Evolutionary conservation across 148 eudicot species (phyloP).

Genomic region (Rhododendron williamsianum): DNA sequence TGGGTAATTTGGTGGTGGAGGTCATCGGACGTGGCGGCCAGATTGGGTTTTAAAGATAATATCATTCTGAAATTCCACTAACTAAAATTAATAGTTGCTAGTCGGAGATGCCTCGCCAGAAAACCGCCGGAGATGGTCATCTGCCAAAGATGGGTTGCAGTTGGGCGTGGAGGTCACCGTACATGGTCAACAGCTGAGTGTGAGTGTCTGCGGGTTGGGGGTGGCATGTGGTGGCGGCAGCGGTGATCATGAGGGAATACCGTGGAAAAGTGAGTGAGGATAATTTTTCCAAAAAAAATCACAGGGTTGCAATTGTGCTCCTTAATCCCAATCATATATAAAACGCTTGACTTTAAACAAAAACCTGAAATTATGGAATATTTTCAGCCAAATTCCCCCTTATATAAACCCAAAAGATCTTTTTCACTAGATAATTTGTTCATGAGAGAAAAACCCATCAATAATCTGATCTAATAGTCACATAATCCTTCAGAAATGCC

Average conservation of each 20-base stretch:
- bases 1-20: not conserved
- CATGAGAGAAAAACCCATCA: not conserved
- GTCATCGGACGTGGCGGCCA: not conserved
- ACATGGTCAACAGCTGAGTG: not conserved
- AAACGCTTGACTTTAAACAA: not conserved
- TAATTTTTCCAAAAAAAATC: not conserved
- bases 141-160: too few species aligned
- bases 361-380: not conserved
- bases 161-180: not conserved
- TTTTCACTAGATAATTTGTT: not conserved
- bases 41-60: not conserved
- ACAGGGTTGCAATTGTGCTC: not conserved
- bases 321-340: not conserved
- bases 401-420: not conserved
- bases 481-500: not conserved
- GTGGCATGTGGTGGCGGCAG: not conserved
- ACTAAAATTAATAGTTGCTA: not conserved
- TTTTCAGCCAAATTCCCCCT: not conserved
- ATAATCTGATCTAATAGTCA: not conserved
- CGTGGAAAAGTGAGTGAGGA: not conserved
- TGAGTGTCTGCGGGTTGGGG: not conserved
- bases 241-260: not conserved
- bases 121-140: not conserved
- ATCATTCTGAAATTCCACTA: not conserved
- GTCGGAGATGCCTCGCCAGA: not conserved